Evolutionary conservation across 257 asterid genomes (phyloP).

Genomic region (Verbena officinalis): DNA sequence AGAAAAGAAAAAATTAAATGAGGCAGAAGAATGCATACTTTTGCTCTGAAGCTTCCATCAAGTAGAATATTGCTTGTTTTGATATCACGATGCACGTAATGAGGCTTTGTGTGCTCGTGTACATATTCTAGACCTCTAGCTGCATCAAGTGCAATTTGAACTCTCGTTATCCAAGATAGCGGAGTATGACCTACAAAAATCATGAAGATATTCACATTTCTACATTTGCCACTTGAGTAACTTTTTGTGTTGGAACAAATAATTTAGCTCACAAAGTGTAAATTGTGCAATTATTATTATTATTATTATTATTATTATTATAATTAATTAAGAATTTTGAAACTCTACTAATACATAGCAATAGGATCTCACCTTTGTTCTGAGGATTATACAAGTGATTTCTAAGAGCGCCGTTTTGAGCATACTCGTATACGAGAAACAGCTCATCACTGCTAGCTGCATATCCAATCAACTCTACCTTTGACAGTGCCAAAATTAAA

Average conservation of each 20-base stretch:
- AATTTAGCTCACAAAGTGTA: too few relatives aligned
- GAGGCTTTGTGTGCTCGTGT: constrained; percentile 97
- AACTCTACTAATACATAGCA: too few relatives aligned
- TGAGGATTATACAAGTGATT: constrained; percentile 92
- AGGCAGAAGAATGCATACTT: constrained; percentile 45
- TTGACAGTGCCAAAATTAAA: constrained; percentile 42
- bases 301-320: too few relatives aligned
- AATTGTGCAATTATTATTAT: too few relatives aligned
- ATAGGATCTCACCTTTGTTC: constrained; percentile 57
- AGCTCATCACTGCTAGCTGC: constrained; percentile 81
- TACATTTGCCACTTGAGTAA: too few relatives aligned
- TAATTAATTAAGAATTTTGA: too few relatives aligned
- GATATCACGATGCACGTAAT: constrained; percentile 93
- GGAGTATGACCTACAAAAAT: constrained; percentile 65
- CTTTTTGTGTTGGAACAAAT: too few relatives aligned
- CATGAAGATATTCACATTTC: neutral
- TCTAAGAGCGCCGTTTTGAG: constrained; percentile 88
- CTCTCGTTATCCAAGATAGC: constrained; percentile 88
- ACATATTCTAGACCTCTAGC: constrained; percentile 95
- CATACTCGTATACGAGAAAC: constrained; percentile 85
- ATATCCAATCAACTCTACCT: constrained; percentile 97
- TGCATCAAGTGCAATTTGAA: constrained; percentile 96
- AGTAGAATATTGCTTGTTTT: constrained; percentile 92
- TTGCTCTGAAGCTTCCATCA: constrained; percentile 83
- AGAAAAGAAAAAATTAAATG: too few relatives aligned